Percentiles rank a stretch among this genome's conserved stretches.
These are phyloP conservation scores for Aspergillus tanneri DNA, from an alignment of 2,329 filamentous ascomycete species.

Conservation along the genomic window DNA sequence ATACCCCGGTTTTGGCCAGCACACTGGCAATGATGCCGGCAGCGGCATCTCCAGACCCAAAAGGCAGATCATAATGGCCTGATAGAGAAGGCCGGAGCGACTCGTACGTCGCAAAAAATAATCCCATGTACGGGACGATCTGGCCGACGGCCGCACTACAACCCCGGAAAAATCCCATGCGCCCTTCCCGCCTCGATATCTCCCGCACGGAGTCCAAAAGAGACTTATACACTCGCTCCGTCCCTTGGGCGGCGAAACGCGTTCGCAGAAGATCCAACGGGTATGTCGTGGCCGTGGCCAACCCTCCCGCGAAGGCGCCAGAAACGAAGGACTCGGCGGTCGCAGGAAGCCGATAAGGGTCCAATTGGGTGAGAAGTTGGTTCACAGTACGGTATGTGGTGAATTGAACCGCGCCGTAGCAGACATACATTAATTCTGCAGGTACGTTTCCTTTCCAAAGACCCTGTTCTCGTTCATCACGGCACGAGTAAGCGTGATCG, in stretches of 20 bases:
- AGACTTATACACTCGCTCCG: conserved; percentile 72
- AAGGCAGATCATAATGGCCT: conserved; percentile 53
- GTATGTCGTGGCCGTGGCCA: conserved; percentile 82
- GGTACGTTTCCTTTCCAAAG: conserved; percentile 99
- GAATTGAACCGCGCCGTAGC: conserved; percentile 88
- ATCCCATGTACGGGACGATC: conserved; percentile 94
- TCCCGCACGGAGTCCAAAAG: conserved; percentile 67
- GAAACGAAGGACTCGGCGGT: conserved; percentile 77
- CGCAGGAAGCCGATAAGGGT: conserved; percentile 57
- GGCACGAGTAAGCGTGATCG: not conserved
- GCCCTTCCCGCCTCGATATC: conserved; percentile 74
- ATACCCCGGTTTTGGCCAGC: conserved; percentile 82
- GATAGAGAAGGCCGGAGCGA: conserved; percentile 61
- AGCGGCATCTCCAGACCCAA: conserved; percentile 77
- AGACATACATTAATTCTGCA: conserved; percentile 89
- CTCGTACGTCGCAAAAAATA: conserved; percentile 93
- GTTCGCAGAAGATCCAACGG: conserved; percentile 91
- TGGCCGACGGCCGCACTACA: conserved; percentile 77
- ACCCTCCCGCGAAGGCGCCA: conserved; percentile 77
- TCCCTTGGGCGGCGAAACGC: conserved; percentile 93
- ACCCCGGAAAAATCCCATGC: conserved; percentile 81
- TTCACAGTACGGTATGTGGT: conserved; percentile 77
- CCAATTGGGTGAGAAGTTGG: conserved; percentile 60
- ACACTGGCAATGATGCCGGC: conserved; percentile 79
- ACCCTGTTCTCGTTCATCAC: conserved; percentile 42